phyloP scores from a whole-genome alignment of 2,329 filamentous ascomycete genomes.

The Fusarium floridanum region DNA sequence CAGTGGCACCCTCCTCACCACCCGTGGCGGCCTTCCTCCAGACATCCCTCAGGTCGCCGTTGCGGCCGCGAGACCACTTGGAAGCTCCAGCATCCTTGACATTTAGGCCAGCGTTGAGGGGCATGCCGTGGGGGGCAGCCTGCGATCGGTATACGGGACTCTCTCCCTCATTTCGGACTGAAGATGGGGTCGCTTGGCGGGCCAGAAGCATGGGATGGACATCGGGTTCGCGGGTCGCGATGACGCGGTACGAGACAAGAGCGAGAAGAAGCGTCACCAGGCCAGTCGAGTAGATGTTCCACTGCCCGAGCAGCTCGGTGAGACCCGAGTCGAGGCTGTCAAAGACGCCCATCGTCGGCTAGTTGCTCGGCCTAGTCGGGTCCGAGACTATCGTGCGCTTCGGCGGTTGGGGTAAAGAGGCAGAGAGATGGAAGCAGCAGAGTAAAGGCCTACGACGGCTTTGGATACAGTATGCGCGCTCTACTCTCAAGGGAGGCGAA shows the following conservation, averaged over 20 bases:
- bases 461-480: not conserved
- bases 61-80: constrained; percentile 85
- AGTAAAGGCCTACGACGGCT: not conserved
- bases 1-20: constrained; percentile 75
- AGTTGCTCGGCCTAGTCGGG: constrained; percentile 7
- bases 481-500: not conserved
- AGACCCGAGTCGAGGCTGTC: constrained; percentile 79
- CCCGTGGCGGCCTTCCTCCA: constrained; percentile 81
- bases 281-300: constrained; percentile 82
- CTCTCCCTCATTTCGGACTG: constrained; percentile 85
- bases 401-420: constrained; percentile 7
- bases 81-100: constrained; percentile 84
- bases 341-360: constrained; percentile 57
- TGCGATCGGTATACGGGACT: constrained; percentile 89
- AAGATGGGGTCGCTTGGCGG: constrained; percentile 82
- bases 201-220: constrained; percentile 92
- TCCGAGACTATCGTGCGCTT: constrained; percentile 5
- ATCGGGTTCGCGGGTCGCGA: constrained; percentile 84
- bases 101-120: constrained; percentile 80
- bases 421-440: not conserved
- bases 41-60: constrained; percentile 91
- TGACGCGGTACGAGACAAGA: constrained; percentile 78
- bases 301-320: constrained; percentile 78
- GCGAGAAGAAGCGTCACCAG: constrained; percentile 75
- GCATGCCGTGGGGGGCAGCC: constrained; percentile 86